Base-by-base conservation (phyloP, 805 yeast species). In the Saitoella complicata region DNA sequence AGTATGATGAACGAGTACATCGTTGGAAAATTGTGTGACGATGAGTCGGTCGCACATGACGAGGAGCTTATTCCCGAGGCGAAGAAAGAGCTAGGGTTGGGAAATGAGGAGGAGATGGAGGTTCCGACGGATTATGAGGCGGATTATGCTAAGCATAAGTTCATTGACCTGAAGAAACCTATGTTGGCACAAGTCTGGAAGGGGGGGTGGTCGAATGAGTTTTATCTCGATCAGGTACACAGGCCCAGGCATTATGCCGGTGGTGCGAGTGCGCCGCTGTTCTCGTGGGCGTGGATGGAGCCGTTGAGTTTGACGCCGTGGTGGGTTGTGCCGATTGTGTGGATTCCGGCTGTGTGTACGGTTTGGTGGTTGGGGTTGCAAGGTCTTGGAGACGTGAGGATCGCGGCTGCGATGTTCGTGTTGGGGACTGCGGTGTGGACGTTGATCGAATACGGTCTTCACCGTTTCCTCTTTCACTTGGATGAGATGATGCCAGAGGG, bases 391-490 rank as follows among this genome's bases (percentile, higher is more conserved):
- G 8, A 34, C 12, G 39, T 38, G 12, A 11, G 37, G 10, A 55
- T 65, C 7, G 72, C 84, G 5, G 45, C 75, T 29, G 60, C 72
- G 45, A 65, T 84, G 44, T 91, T 84, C 75, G 62, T 56, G 6
- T 52, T 85, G 48, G 99, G 99, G n/a, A 64, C 87, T 40, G 80
- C 78, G 53, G 80, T 83, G 46, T 91, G 98, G 98, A 85, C 97
- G 8, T 67, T 91, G 34, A 70, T 91, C 37, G 99, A 91, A 66
- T 91, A 91, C 61, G 52, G 72, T 37, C 51, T 91, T 58, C 99
- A 91, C 61, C 76, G 99, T 55, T 86, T 86, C 61, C 62, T 91
- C 49, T 91, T 91, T 78, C 99, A 91, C 60, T 67, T 91, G 57
- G 99, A 91, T 61, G 68, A 75, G 43, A 74, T 78, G 59, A 70